Evolutionary conservation across 176 grass and related monocot genomes (phyloP), one percentile per base, ranked within the genome.

Genomic region (Phyllostachys edulis): DNA sequence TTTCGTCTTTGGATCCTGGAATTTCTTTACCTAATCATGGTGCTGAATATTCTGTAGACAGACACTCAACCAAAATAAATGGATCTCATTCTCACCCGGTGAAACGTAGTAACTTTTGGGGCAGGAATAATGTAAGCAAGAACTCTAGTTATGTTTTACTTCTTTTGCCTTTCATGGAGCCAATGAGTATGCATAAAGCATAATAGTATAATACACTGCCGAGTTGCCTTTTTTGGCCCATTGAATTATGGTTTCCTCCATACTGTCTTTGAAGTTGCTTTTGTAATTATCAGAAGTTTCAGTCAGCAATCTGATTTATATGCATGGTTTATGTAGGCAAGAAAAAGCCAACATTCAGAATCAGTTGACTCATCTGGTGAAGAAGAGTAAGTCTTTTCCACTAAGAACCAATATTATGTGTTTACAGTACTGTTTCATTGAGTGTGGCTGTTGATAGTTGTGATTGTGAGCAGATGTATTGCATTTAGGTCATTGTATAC

Each of bases 361-460:
- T 92, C 91, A 82, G 86, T 96, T 18, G 97, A 94, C 89, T 99
- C 91, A 36, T 99, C 97, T 90, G 91, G 90, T 83, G 97, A 99
- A 96, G 97, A 99, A 94, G 91, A 96, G 93, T 99, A 96, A 82
- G 93, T 76, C 21, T 76, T 81, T 61, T n/a, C 54, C 44, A 52
- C 82, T 63, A 63, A 82, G 12, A 11, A 57, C 34, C 32, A 52
- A 62, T n/a, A 13, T 75, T 81, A 75, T 79, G 10, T 76, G 23
- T 78, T 82, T 79, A 70, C 27, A 41, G 5, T 60, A 61, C 32
- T 69, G 32, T 46, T 76, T 71, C 46, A 59, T 55, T 78, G 20
- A 56, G 18, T 87, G 38, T 81, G 21, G 16, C 16, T 56, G 21
- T 86, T 70, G 26, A 62, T 75, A 75, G 42, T 67, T 73, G 54